Percentiles rank a stretch among this genome's conserved stretches.
phyloP scores from a whole-genome alignment of 306 rosid genomes.

The Urtica urens region DNA sequence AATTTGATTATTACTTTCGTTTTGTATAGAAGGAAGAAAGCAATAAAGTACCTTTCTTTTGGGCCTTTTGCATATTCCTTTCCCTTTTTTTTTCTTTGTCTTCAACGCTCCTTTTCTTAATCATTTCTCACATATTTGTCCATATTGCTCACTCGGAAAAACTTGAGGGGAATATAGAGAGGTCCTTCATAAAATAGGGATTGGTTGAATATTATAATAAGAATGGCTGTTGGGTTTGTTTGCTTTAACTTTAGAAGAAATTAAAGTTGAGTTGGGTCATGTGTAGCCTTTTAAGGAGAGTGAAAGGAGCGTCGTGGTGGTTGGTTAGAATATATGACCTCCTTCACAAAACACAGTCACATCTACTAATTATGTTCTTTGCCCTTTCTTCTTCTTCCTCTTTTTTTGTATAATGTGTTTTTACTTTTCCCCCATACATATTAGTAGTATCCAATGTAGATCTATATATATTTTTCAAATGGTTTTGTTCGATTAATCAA shows the following conservation, averaged over 20 bases:
- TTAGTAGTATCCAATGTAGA: too few species aligned
- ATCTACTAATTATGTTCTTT: neutral
- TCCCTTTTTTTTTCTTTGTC: conserved; percentile 25
- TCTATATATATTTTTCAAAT: too few species aligned
- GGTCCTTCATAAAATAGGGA: too few species aligned
- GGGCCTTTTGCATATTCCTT: conserved; percentile 4
- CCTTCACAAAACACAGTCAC: neutral
- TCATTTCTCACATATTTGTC: conserved; percentile 25
- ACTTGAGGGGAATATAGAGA: too few species aligned
- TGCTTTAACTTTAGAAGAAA: conserved; percentile 64
- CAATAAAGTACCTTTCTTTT: conserved; percentile 9
- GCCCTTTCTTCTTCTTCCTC: neutral
- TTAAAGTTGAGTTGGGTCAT: conserved; percentile 58
- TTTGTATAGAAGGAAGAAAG: conserved; percentile 8
- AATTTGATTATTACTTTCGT: conserved; percentile 1
- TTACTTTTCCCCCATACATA: too few species aligned
- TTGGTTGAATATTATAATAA: neutral
- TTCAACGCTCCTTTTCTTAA: conserved; percentile 36
- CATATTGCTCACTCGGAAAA: conserved; percentile 22
- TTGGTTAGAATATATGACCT: conserved; percentile 21
- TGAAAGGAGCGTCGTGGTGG: conserved; percentile 50
- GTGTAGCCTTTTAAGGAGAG: conserved; percentile 43
- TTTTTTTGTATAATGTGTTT: too few species aligned
- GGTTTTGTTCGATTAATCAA: too few species aligned
- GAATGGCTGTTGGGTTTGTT: conserved; percentile 28